phyloP scores from a whole-genome alignment of 169 alveolate genomes.

The Plasmodium coatneyi region DNA sequence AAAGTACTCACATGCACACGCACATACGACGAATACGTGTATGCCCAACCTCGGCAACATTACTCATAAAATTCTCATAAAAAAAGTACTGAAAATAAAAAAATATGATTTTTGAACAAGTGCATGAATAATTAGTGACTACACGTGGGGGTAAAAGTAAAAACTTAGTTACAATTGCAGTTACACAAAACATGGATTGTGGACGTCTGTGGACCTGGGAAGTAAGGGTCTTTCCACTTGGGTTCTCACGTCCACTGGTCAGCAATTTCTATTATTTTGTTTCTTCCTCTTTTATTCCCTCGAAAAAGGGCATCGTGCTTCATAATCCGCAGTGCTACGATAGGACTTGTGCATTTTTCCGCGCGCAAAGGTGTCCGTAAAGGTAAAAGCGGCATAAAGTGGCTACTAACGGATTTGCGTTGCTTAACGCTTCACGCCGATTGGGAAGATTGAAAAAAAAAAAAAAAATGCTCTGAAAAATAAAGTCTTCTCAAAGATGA shows the following conservation, averaged over 20 bases:
- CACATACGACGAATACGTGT: neutral
- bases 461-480: neutral
- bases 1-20: neutral
- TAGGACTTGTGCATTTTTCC: neutral
- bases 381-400: neutral
- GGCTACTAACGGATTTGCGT: neutral
- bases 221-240: neutral
- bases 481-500: neutral
- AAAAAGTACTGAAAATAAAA: constrained; percentile 14
- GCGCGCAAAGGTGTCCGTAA: neutral
- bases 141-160: constrained; percentile 5
- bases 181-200: neutral
- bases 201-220: neutral
- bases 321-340: constrained; percentile 6
- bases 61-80: neutral
- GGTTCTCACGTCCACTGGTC: neutral
- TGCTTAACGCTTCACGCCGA: neutral
- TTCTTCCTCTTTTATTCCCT: neutral
- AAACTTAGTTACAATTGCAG: neutral
- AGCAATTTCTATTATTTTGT: neutral
- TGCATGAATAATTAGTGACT: neutral
- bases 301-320: neutral
- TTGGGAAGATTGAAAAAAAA: neutral
- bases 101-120: neutral
- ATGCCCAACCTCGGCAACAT: neutral